Evolutionary conservation across 2,329 filamentous ascomycete species (phyloP).

Genomic region (Phialemoniopsis sp.): DNA sequence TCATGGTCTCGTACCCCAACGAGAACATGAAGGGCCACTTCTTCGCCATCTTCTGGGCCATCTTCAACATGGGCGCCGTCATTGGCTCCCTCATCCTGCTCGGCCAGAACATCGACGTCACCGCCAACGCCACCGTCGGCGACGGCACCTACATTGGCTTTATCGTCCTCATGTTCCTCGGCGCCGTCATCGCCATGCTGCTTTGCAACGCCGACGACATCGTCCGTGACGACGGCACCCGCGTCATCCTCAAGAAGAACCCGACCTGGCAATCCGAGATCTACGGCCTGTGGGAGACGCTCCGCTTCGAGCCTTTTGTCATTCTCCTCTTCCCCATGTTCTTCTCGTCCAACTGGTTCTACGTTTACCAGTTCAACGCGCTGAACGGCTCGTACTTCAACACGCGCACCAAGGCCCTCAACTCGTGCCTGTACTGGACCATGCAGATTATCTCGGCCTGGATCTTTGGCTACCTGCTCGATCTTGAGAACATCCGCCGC

Average conservation of each 20-base stretch:
- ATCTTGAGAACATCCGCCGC: constrained; percentile 55
- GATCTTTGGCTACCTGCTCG: constrained; percentile 68
- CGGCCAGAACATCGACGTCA: constrained; percentile 50
- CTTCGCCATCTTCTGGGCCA: constrained; percentile 90
- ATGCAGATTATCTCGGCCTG: constrained; percentile 75
- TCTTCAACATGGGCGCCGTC: constrained; percentile 89
- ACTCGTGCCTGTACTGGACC: constrained; percentile 74
- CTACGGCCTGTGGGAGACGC: constrained; percentile 68
- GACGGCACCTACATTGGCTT: constrained; percentile 18
- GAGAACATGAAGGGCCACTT: constrained; percentile 82
- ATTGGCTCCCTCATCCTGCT: constrained; percentile 78
- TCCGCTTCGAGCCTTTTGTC: constrained; percentile 68
- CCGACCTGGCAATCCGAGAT: constrained; percentile 82
- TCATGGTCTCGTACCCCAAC: constrained; percentile 86
- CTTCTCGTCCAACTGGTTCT: constrained; percentile 75
- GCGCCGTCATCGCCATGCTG: constrained; percentile 64
- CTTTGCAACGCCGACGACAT: constrained; percentile 71
- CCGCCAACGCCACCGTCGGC: constrained; percentile 8
- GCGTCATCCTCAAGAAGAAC: constrained; percentile 85
- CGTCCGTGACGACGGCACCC: constrained; percentile 71
- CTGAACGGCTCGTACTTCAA: constrained; percentile 70
- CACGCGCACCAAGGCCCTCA: constrained; percentile 68
- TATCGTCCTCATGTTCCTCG: constrained; percentile 28
- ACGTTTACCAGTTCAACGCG: constrained; percentile 69
- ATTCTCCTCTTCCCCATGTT: constrained; percentile 78